phyloP scores from a whole-genome alignment of 495 filamentous ascomycete species.

The Cercophora scortea region DNA sequence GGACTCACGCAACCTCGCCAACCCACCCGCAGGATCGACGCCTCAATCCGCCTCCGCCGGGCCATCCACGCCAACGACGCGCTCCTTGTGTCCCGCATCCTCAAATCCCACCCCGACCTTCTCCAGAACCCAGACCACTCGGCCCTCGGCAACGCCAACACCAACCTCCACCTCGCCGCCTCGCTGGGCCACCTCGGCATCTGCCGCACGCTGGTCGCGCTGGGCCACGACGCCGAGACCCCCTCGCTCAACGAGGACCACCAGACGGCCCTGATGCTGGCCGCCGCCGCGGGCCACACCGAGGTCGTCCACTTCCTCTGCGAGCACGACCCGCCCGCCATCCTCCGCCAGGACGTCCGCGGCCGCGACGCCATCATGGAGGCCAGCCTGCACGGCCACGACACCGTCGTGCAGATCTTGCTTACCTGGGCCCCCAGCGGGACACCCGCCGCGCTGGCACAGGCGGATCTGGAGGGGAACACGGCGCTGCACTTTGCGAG shows the following conservation, averaged over 20 bases:
- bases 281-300: conserved; percentile 48
- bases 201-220: conserved; percentile 44
- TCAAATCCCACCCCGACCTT: conserved; percentile 56
- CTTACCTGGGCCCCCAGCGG: conserved; percentile 45
- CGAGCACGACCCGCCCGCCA: conserved; percentile 29
- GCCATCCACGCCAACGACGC: conserved; percentile 66
- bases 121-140: conserved; percentile 67
- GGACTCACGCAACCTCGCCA: too few relatives aligned
- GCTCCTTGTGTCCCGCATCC: conserved; percentile 62
- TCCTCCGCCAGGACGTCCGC: conserved; percentile 46
- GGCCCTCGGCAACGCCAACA: conserved; percentile 50
- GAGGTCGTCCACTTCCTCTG: conserved; percentile 53
- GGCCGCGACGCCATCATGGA: conserved; percentile 53
- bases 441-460: conserved; percentile 35
- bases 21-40: conserved; percentile 48
- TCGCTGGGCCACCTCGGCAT: conserved; percentile 58
- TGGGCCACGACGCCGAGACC: conserved; percentile 48
- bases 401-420: conserved; percentile 53
- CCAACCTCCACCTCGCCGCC: conserved; percentile 69
- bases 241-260: conserved; percentile 62
- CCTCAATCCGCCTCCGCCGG: conserved; percentile 56
- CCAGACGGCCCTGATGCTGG: conserved; percentile 64
- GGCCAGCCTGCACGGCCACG: conserved; percentile 46
- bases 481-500: conserved; percentile 68
- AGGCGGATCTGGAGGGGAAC: conserved; percentile 59